Conservation (phyloP, 2,329 filamentous ascomycete genomes). For the Alternaria sp. region DNA sequence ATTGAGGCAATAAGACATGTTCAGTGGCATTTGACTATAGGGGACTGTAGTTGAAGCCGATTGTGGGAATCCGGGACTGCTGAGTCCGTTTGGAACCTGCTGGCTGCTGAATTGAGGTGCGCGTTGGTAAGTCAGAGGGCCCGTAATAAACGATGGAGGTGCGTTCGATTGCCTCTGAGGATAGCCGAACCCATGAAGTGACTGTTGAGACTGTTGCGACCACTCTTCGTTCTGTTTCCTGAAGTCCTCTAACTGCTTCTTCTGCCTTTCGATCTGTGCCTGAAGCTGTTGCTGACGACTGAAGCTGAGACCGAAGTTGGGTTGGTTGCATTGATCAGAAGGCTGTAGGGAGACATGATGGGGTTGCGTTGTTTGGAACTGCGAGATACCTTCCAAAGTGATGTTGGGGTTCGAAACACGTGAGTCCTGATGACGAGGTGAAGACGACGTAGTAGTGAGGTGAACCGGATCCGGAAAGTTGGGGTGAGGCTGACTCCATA, state of each 20-base stretch:
- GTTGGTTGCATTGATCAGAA: not conserved
- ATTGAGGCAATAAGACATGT: not conserved
- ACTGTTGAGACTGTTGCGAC: not conserved
- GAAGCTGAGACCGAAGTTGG: not conserved
- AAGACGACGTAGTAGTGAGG: not conserved
- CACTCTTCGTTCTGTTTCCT: not conserved
- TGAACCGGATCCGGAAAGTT: not conserved
- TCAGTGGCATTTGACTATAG: not conserved
- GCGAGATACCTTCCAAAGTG: not conserved
- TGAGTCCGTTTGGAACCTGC: not conserved
- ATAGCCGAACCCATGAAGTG: not conserved
- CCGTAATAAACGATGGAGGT: not conserved
- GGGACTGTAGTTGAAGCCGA: not conserved
- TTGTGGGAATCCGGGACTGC: not conserved
- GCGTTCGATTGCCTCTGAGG: not conserved
- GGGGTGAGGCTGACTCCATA: not conserved
- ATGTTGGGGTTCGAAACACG: not conserved
- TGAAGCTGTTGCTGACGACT: not conserved
- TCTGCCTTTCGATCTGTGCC: not conserved
- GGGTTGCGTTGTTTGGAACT: not conserved
- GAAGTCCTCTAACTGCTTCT: not conserved
- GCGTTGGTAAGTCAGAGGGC: conserved; percentile 8
- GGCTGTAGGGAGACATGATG: not conserved
- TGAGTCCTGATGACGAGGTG: not conserved
- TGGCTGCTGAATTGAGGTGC: not conserved